These are phyloP conservation scores for Chaetomidium leptoderma DNA, from an alignment of 495 filamentous ascomycete genomes.

Conservation along the genomic window DNA sequence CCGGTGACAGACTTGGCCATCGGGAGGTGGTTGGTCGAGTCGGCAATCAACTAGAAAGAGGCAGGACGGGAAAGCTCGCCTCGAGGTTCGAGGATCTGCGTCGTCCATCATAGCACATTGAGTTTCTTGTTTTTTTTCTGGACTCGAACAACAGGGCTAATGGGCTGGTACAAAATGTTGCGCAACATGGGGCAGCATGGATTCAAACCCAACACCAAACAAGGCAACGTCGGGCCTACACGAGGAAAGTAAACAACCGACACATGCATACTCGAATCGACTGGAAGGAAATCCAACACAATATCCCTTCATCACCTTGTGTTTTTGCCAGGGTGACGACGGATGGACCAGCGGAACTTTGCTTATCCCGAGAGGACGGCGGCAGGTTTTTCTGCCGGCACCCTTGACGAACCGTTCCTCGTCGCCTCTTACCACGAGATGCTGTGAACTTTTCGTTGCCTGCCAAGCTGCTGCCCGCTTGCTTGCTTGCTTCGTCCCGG, in stretches of 20 bases:
- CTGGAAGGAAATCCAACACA: not conserved
- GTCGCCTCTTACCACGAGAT: no score
- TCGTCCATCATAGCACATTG: not conserved
- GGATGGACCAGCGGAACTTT: no score
- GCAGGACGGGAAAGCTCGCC: not conserved
- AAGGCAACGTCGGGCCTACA: slow-evolving; percentile 1
- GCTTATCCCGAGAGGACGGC: no score
- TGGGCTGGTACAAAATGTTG: not conserved
- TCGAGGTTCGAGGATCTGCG: not conserved
- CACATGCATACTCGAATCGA: not conserved
- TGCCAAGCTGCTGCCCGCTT: no score
- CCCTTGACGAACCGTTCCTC: no score
- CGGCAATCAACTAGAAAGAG: not conserved
- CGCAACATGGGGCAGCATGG: slow-evolving; percentile 2
- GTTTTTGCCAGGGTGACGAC: no score
- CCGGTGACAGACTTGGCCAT: not conserved
- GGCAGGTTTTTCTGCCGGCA: no score
- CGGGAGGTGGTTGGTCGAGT: no score
- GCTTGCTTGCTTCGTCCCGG: no score
- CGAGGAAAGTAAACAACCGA: not conserved
- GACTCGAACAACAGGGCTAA: not conserved
- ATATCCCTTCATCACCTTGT: no score
- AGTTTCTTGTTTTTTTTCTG: not conserved
- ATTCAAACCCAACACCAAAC: not conserved
- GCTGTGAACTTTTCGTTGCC: no score